These are phyloP conservation scores for Trichoderma breve DNA, from an alignment of 2,329 filamentous ascomycete species.

Conservation along the genomic window DNA sequence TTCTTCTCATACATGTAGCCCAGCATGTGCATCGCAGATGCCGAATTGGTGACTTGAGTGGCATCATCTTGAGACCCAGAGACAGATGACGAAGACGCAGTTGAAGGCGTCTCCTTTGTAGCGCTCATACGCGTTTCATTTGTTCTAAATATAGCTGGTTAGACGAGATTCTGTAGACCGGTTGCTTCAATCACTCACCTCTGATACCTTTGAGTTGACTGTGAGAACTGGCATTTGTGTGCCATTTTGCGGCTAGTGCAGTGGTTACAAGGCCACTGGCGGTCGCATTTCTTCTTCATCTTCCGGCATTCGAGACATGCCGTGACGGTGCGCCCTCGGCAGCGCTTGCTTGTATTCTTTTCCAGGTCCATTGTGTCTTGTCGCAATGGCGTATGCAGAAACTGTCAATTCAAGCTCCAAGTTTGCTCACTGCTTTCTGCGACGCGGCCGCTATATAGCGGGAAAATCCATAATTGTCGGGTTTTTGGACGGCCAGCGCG, in stretches of 20 bases:
- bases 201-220: not conserved
- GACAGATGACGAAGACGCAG: not conserved
- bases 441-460: not conserved
- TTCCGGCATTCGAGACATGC: constrained; percentile 10
- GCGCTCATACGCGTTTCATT: not conserved
- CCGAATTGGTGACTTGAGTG: not conserved
- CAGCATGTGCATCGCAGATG: not conserved
- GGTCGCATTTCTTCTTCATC: constrained; percentile 13
- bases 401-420: not conserved
- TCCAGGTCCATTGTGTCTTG: not conserved
- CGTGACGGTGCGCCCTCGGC: not conserved
- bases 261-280: constrained; percentile 5
- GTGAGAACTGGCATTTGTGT: not conserved
- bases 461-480: not conserved
- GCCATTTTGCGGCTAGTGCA: not conserved
- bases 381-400: not conserved
- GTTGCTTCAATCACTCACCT: not conserved
- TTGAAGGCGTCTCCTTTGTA: not conserved
- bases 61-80: not conserved
- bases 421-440: not conserved
- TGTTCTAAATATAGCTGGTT: not conserved
- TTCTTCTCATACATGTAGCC: not conserved
- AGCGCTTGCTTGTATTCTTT: not conserved
- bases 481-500: not conserved
- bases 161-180: not conserved